Base-by-base conservation (phyloP, 2,329 filamentous ascomycete species). In the Diplodia seriata region DNA sequence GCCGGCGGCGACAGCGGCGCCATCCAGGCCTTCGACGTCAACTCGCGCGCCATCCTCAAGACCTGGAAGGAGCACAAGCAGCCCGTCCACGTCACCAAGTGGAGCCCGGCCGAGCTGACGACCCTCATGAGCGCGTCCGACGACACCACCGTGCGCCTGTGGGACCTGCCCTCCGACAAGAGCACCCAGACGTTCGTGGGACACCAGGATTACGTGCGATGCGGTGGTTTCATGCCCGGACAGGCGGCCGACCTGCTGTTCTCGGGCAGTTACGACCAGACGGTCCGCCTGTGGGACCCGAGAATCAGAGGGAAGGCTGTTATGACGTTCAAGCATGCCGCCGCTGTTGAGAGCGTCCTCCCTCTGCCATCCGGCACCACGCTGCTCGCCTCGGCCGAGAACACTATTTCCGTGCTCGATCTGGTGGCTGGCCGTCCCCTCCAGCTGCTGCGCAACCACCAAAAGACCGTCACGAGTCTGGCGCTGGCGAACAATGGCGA, bases 11-110 rank as follows among this genome's bases (percentile, higher is more conserved):
- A 97, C 77, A 91, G 89, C 50, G 96, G 96, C 68, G 89, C 90
- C 70, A 92, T 99, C 72, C 96, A 99, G 80, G 93, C 97, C 14
- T 99, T 98, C 76, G 95, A 99, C 76, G 89, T 97, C 63, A 89
- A 86, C 76, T 94, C 93, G 68, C 87, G 95, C 71, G 93, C 93
- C 3, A 97, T 99, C 72, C 82, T 99, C 74, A 94, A 95, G 83
- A 97, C 94, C 63, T 99, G 95, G 94, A 89, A 90, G 71, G 89
- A 94, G 73, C 94, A 98, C 82, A 94, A 93, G 81, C 94, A 97
- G 84, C 92, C 95, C 15, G 92, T 97, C 29, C 97, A 94, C 90
- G 88, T 90, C 29, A 94, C 93, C 55, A 90, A 90, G 78, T 99
- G 96, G 86, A 94, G 92, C n/a, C 93, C 93, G 1, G 86, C 86